These are phyloP conservation scores for Talaromyces atroroseus DNA, from an alignment of 2,329 filamentous ascomycete genomes.

Conservation along the genomic window DNA sequence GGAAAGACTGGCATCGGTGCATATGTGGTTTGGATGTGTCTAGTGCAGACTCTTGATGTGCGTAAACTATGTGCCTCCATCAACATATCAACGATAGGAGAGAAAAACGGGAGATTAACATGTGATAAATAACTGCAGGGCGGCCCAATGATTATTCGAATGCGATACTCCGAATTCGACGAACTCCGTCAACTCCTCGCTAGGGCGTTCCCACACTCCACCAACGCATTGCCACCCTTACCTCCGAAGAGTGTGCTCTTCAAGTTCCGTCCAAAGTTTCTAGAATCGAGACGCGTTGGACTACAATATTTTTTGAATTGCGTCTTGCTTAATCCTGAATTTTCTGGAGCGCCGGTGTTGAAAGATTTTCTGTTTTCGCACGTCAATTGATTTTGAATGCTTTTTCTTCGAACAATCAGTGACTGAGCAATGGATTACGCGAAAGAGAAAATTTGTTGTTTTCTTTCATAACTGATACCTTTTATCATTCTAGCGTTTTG, in stretches of 20 bases:
- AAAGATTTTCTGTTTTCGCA: conserved; percentile 13
- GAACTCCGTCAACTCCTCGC: conserved; percentile 68
- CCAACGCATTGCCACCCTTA: conserved; percentile 77
- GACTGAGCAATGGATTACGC: neutral
- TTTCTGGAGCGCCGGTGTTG: conserved; percentile 60
- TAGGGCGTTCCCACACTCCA: conserved; percentile 75
- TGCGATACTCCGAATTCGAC: conserved; percentile 89
- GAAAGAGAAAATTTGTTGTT: neutral
- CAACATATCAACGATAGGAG: neutral
- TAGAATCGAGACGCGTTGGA: conserved; percentile 76
- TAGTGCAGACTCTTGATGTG: conserved; percentile 78
- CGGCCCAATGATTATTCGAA: conserved; percentile 53
- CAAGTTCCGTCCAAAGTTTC: conserved; percentile 72
- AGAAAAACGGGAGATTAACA: conserved; percentile 14
- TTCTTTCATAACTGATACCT: neutral
- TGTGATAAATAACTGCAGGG: conserved; percentile 35
- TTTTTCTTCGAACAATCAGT: neutral
- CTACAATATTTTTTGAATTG: conserved; percentile 93
- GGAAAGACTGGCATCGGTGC: conserved; percentile 64
- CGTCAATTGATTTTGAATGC: neutral
- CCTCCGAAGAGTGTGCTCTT: conserved; percentile 87
- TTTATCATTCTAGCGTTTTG: neutral
- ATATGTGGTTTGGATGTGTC: conserved; percentile 92
- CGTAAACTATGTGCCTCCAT: conserved; percentile 29
- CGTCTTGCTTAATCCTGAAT: conserved; percentile 86